Conservation (phyloP, 352 stramenopile species). For the Globisporangium radiosum region DNA sequence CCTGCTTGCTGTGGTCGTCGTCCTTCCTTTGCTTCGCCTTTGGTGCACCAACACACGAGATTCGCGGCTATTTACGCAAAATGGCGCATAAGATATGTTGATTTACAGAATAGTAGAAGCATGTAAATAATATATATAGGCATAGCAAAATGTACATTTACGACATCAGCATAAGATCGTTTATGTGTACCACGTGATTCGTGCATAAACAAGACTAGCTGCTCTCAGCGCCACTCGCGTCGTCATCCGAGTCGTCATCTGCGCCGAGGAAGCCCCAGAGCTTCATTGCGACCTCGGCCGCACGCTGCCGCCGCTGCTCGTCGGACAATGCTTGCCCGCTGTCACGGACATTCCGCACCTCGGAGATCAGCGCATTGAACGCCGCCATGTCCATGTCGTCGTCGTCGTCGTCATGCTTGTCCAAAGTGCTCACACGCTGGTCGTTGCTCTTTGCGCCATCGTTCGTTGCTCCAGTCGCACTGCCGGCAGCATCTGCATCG, state of each 20-base stretch:
- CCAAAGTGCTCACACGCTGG: neutral
- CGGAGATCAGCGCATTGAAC: constrained; percentile 54
- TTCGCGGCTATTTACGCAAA: neutral
- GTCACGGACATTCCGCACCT: constrained; percentile 64
- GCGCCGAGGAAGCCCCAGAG: constrained; percentile 59
- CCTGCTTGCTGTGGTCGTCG: neutral
- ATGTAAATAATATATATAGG: no score
- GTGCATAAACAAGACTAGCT: no score
- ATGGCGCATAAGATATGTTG: no score
- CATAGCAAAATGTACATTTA: no score
- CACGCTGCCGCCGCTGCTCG: constrained; percentile 57
- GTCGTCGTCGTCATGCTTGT: constrained; percentile 7
- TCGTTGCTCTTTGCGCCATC: neutral
- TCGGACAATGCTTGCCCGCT: constrained; percentile 41
- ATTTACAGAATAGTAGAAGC: no score
- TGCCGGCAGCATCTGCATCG: neutral
- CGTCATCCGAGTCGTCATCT: constrained; percentile 20
- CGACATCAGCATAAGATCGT: no score
- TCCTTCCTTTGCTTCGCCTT: neutral
- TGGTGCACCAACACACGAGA: neutral
- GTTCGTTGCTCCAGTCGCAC: neutral
- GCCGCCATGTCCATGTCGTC: constrained; percentile 49
- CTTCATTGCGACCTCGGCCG: constrained; percentile 70
- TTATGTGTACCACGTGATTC: no score
- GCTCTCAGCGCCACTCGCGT: constrained; percentile 19